These are phyloP conservation scores for Macadamia integrifolia DNA, from an alignment of 164 flowering plant species.

Conservation along the genomic window DNA sequence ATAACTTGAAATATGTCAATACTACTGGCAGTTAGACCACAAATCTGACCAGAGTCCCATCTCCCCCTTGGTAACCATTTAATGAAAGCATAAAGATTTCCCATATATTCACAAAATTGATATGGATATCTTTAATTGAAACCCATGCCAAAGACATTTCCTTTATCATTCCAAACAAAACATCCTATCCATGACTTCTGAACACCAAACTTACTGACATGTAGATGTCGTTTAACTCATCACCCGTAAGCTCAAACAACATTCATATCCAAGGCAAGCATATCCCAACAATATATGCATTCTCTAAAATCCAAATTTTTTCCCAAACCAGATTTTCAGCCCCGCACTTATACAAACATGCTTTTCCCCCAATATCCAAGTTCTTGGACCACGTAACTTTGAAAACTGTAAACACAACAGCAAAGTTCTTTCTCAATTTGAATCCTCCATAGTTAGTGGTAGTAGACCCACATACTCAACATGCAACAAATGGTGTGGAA, in stretches of 20 bases:
- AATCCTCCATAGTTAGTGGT: conserved; percentile 13
- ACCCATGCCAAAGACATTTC: not conserved
- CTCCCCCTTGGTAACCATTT: not conserved
- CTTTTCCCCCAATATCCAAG: conserved; percentile 59
- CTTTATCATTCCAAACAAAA: not conserved
- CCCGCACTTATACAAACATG: conserved; percentile 27
- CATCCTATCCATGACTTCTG: conserved; percentile 2
- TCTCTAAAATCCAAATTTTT: conserved; percentile 9
- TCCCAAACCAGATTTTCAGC: conserved; percentile 20
- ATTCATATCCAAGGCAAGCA: not conserved
- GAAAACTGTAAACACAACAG: conserved; percentile 68
- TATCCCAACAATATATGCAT: not conserved
- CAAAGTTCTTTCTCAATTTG: conserved; percentile 36
- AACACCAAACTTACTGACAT: not conserved
- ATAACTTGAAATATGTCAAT: not conserved
- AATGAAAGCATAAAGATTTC: not conserved
- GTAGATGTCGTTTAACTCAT: not conserved
- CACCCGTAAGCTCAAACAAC: not conserved
- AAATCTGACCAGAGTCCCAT: not conserved
- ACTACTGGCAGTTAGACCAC: not conserved
- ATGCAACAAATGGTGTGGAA: conserved; percentile 15
- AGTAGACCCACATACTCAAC: conserved; percentile 26
- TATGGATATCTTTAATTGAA: not conserved
- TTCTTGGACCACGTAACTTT: conserved; percentile 67
- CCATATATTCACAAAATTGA: not conserved